Base-by-base conservation (phyloP, 73 alveolate genomes). In the Paramecium octaurelia region DNA sequence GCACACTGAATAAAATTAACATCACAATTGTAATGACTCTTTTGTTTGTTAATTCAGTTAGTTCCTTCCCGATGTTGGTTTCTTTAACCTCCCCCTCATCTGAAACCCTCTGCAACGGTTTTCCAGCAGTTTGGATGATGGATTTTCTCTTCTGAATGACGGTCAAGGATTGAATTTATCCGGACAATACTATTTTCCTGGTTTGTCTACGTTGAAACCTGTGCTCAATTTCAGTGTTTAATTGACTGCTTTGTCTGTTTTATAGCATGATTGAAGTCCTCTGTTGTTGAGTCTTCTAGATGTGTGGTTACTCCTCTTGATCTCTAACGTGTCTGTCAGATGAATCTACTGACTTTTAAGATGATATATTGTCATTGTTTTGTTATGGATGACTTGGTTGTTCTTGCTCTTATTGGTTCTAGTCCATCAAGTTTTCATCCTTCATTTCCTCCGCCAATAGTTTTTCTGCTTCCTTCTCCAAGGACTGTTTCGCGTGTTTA, bases 1-100 rank as follows among this genome's bases (percentile, higher is more conserved):
- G 98, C 3, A 96, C 94, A 10, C 95, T 58, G 71, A 98, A 85
- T 54, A 98, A 88, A 94, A 97, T 96, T n/a, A 92, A 88, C 68
- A 98, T 94, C 6, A 98, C 99, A 23, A 98, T 93, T 18, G 97
- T 77, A 29, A 98, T 96, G 42, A 98, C 99, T 95, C 99, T 94
- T 92, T 96, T 97, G 9, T 96, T 97, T 18, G 99, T 97, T 85
- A 93, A 80, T 38, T 98, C 98, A 20, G 98, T 93, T 40, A 98
- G 87, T 50, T 95, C 93, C 92, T 97, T 97, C 27, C 99, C 99
- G 23, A 98, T 97, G 86, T 97, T 96, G 29, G 97, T 93, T 86
- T 98, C 99, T 64, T 96, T 64, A 10, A 23, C 24, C 4, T 73
- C 93, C 18, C 46, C 34, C 14, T 64, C 84, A 12, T 64, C 84